A percentile compares a stretch with the other conserved stretches of the same genome.
These are phyloP conservation scores for Aspergillus piperis DNA, from an alignment of 2,329 filamentous ascomycete species.

Conservation along the genomic window DNA sequence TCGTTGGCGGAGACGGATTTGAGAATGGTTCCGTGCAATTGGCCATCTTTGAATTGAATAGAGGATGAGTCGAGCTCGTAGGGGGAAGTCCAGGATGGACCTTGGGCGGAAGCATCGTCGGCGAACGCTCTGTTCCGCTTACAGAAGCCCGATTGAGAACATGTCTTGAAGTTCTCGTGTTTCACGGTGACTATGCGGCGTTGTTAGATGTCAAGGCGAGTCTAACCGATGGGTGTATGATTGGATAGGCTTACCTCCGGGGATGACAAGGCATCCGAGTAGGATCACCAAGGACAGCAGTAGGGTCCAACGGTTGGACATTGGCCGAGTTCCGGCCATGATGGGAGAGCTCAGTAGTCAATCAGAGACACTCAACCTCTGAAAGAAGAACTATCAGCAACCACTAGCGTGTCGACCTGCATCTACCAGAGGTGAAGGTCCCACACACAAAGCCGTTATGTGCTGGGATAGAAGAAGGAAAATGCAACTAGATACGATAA, in stretches of 20 bases:
- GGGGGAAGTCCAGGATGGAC: constrained; percentile 72
- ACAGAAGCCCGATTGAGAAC: constrained; percentile 94
- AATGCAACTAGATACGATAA: neutral
- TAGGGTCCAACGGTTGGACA: constrained; percentile 66
- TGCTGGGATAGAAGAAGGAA: neutral
- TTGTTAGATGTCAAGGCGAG: constrained; percentile 8
- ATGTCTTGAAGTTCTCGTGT: constrained; percentile 96
- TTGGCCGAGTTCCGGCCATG: constrained; percentile 55
- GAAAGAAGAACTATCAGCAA: constrained; percentile 23
- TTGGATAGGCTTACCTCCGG: constrained; percentile 58
- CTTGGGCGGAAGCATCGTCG: constrained; percentile 68
- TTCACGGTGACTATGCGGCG: constrained; percentile 73
- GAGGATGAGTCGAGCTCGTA: constrained; percentile 75
- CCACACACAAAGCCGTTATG: constrained; percentile 9
- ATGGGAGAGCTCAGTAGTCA: constrained; percentile 25
- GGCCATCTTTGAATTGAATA: constrained; percentile 74
- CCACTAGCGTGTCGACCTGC: constrained; percentile 31
- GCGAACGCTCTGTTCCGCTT: constrained; percentile 90
- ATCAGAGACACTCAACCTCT: constrained; percentile 39
- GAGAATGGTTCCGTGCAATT: constrained; percentile 76
- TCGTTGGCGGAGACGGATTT: constrained; percentile 73
- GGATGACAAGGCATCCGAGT: constrained; percentile 62
- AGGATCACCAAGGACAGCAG: constrained; percentile 62
- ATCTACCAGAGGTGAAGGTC: constrained; percentile 29
- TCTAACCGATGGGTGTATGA: neutral